A percentile compares a stretch with the other conserved stretches of the same genome.
Conservation (phyloP, 2,329 filamentous ascomycete genomes). For the Xylariaceae sp. region DNA sequence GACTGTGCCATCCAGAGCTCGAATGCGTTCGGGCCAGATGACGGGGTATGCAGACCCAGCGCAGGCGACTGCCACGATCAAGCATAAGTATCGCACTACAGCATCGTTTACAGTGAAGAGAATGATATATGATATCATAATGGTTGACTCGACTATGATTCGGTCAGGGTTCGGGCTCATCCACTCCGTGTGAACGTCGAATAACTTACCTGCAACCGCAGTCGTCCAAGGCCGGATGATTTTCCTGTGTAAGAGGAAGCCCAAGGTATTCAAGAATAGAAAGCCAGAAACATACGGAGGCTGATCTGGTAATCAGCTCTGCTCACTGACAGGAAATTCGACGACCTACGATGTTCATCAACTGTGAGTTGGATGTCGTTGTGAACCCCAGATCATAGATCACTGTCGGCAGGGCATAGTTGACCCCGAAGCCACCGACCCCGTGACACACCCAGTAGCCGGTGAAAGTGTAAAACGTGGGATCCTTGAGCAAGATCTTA, state of each 20-base stretch:
- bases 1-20: slow-evolving; percentile 35
- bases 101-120: slow-evolving; percentile 30
- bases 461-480: slow-evolving; percentile 33
- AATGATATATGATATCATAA: slow-evolving; percentile 35
- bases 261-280: slow-evolving; percentile 31
- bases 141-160: slow-evolving; percentile 28
- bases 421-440: slow-evolving; percentile 37
- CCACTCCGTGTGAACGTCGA: neutral
- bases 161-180: slow-evolving; percentile 9
- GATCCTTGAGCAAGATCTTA: slow-evolving; percentile 27
- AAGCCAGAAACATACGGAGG: slow-evolving; percentile 34
- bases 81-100: slow-evolving; percentile 31
- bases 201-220: slow-evolving; percentile 31
- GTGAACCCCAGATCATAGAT: slow-evolving; percentile 39
- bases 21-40: slow-evolving; percentile 40
- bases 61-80: slow-evolving; percentile 32
- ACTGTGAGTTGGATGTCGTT: slow-evolving; percentile 34
- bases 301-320: slow-evolving; percentile 11
- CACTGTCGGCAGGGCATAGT: slow-evolving; percentile 36
- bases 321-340: neutral
- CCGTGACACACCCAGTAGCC: slow-evolving; percentile 37
- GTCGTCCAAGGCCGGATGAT: slow-evolving; percentile 34
- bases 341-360: slow-evolving; percentile 37
- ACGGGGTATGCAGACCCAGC: slow-evolving; percentile 37
- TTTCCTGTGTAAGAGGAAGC: slow-evolving; percentile 30